These are phyloP conservation scores for Pseudocercospora fijiensis DNA, from an alignment of 2,329 filamentous ascomycete species.

Conservation along the genomic window DNA sequence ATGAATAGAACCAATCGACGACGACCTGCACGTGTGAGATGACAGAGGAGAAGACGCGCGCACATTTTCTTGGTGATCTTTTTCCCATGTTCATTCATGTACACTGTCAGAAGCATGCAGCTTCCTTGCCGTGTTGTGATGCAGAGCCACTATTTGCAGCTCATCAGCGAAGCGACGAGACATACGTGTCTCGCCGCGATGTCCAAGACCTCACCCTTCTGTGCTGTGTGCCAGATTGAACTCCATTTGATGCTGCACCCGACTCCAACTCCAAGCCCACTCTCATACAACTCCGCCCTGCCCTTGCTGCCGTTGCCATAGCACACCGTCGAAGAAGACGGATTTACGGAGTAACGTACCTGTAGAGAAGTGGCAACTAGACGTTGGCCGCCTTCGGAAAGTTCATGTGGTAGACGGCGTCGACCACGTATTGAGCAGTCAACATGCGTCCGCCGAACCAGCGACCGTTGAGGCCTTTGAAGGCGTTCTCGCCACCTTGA, in stretches of 20 bases:
- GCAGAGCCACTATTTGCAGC: constrained; percentile 5
- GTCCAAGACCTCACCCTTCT: neutral
- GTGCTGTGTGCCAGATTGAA: constrained; percentile 1
- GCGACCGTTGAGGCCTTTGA: constrained; percentile 94
- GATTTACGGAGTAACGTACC: neutral
- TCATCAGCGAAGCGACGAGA: neutral
- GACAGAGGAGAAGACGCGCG: neutral
- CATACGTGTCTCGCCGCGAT: neutral
- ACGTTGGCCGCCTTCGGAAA: constrained; percentile 38
- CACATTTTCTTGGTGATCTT: neutral
- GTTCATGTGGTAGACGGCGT: constrained; percentile 79
- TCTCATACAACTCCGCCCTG: neutral
- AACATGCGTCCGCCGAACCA: constrained; percentile 94
- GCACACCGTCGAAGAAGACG: neutral
- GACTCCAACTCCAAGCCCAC: neutral
- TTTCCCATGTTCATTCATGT: neutral
- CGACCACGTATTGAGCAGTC: constrained; percentile 91
- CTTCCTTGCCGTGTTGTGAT: neutral
- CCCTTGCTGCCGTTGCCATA: neutral
- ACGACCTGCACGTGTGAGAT: neutral
- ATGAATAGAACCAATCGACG: neutral
- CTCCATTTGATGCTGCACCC: neutral
- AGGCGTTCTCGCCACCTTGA: constrained; percentile 92
- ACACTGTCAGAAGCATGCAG: neutral
- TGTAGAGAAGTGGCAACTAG: constrained; percentile 9